These are phyloP conservation scores for Pythium phragmitis DNA, from an alignment of 352 stramenopile species.

Conservation along the genomic window DNA sequence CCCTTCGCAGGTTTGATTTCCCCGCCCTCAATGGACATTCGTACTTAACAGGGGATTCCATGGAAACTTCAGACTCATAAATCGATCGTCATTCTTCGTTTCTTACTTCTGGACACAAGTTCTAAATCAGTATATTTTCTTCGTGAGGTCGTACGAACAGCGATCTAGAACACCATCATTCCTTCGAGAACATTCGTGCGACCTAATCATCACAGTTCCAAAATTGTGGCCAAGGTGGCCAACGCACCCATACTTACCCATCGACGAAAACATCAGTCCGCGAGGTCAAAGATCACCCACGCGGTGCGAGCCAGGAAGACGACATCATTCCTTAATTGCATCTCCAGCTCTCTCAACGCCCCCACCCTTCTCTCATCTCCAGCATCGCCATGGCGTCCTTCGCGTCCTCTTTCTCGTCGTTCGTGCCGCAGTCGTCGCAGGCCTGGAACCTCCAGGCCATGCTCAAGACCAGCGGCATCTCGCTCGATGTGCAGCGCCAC, in stretches of 20 bases:
- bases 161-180: constrained; percentile 15
- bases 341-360: neutral
- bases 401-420: constrained; percentile 22
- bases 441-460: constrained; percentile 55
- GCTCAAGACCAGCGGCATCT: constrained; percentile 75
- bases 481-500: constrained; percentile 61
- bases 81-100: constrained; percentile 5
- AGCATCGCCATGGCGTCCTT: constrained; percentile 17
- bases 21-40: constrained; percentile 4
- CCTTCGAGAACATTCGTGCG: neutral
- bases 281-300: neutral
- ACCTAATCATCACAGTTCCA: neutral
- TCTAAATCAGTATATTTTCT: constrained; percentile 1
- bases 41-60: constrained; percentile 14
- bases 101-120: neutral
- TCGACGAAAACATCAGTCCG: neutral
- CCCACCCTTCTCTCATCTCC: neutral
- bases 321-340: neutral
- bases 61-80: constrained; percentile 1
- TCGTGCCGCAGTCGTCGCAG: constrained; percentile 22
- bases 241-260: neutral
- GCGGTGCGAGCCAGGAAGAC: neutral
- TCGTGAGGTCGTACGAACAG: neutral
- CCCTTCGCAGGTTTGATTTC: neutral
- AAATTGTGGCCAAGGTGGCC: neutral